A percentile compares a stretch with the other conserved stretches of the same genome.
phyloP scores from a whole-genome alignment of 1,284 basidiomycete species.

The Vanrija pseudolonga region DNA sequence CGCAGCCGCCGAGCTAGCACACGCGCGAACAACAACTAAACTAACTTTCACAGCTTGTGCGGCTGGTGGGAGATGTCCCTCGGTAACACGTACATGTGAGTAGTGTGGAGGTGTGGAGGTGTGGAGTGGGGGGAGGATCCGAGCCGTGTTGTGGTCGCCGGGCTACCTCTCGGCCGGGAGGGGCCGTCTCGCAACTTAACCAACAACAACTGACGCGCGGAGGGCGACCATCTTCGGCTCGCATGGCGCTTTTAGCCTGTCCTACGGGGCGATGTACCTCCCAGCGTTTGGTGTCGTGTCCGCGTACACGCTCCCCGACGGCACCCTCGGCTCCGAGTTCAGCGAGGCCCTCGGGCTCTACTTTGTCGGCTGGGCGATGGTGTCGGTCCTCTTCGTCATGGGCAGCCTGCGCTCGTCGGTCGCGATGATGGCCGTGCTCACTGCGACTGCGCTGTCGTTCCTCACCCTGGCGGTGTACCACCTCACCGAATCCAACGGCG shows the following conservation, averaged over 20 bases:
- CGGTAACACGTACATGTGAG: constrained; percentile 2
- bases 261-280: not conserved
- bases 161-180: no score
- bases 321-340: not conserved
- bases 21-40: no score
- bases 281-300: not conserved
- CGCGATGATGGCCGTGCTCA: not conserved
- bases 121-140: no score
- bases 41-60: not conserved
- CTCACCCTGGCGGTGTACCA: not conserved
- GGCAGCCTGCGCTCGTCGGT: not conserved
- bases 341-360: not conserved
- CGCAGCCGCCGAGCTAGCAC: not conserved
- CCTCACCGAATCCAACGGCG: not conserved
- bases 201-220: no score
- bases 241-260: not conserved
- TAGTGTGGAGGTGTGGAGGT: no score
- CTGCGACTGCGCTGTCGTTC: not conserved
- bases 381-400: not conserved
- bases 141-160: no score
- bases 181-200: no score
- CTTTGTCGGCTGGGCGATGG: not conserved
- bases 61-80: constrained; percentile 6
- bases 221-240: constrained; percentile 1
- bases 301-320: not conserved